Evolutionary conservation across 1,139 yeast genomes (phyloP).

Genomic region (Pneumocystis sp.): DNA sequence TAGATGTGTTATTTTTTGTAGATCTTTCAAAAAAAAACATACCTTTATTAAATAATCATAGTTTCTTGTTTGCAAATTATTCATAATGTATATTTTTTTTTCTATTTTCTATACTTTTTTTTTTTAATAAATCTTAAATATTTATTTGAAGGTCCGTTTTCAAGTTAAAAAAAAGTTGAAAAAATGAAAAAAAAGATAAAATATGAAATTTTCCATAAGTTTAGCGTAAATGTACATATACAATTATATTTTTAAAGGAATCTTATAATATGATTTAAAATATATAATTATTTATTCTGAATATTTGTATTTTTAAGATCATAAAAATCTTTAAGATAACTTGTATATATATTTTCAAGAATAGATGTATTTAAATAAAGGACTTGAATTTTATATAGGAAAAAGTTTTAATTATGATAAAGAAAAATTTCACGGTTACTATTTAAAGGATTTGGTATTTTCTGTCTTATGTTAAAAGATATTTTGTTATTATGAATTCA

Average conservation of each 20-base stretch:
- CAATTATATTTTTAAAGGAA: background rate
- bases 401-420: slow-evolving; percentile 18
- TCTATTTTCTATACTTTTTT: background rate
- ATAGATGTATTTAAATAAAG: slow-evolving; percentile 11
- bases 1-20: background rate
- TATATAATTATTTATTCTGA: background rate
- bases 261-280: background rate
- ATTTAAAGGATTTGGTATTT: slow-evolving; percentile 14
- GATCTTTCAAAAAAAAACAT: background rate
- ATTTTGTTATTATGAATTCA: slow-evolving; percentile 45
- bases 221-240: background rate
- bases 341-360: slow-evolving; percentile 12
- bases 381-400: slow-evolving; percentile 19
- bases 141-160: background rate
- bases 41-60: background rate
- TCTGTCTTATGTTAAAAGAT: slow-evolving; percentile 17
- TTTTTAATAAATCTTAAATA: background rate
- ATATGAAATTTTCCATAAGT: background rate
- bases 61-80: background rate
- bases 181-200: background rate
- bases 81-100: background rate
- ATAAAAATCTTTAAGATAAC: slow-evolving; percentile 16
- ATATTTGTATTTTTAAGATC: slow-evolving; percentile 14
- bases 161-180: background rate
- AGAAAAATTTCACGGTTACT: slow-evolving; percentile 8